These are phyloP conservation scores for Arthrocladium fulminans DNA, from an alignment of 2,329 filamentous ascomycete species.

Conservation along the genomic window DNA sequence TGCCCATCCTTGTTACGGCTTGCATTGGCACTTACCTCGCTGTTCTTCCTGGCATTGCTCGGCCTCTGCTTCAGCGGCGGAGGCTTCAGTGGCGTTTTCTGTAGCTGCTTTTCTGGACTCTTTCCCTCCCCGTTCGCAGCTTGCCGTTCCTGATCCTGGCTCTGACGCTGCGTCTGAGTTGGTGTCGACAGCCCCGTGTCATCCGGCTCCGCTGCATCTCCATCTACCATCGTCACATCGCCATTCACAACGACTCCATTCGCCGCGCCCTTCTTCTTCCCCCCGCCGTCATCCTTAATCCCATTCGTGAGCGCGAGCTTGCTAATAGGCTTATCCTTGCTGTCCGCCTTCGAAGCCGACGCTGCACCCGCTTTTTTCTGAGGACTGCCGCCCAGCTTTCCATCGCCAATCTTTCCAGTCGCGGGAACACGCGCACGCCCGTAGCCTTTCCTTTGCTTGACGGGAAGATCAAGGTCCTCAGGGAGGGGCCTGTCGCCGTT, in stretches of 20 bases:
- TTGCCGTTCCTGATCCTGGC: conserved; percentile 3
- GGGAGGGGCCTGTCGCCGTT: conserved; percentile 74
- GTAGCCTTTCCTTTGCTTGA: conserved; percentile 63
- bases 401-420: conserved; percentile 37
- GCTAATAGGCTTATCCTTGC: conserved; percentile 5
- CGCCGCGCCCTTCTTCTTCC: conserved; percentile 17
- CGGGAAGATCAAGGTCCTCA: conserved; percentile 89
- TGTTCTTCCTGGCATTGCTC: conserved; percentile 37
- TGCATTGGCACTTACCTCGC: conserved; percentile 21
- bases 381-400: conserved; percentile 28
- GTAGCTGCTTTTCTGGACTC: conserved; percentile 19
- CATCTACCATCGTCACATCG: conserved; percentile 12
- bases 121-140: conserved; percentile 7
- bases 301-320: conserved; percentile 5
- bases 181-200: background rate
- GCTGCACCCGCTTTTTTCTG: conserved; percentile 32
- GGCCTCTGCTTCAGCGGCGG: conserved; percentile 30
- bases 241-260: conserved; percentile 15
- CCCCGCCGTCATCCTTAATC: conserved; percentile 16
- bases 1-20: background rate
- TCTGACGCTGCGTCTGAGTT: no score
- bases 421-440: conserved; percentile 37
- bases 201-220: conserved; percentile 16
- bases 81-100: conserved; percentile 24
- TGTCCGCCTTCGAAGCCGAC: conserved; percentile 10